These are phyloP conservation scores for Solanum hybrid DNA, from an alignment of 305 asterid species.

Conservation along the genomic window DNA sequence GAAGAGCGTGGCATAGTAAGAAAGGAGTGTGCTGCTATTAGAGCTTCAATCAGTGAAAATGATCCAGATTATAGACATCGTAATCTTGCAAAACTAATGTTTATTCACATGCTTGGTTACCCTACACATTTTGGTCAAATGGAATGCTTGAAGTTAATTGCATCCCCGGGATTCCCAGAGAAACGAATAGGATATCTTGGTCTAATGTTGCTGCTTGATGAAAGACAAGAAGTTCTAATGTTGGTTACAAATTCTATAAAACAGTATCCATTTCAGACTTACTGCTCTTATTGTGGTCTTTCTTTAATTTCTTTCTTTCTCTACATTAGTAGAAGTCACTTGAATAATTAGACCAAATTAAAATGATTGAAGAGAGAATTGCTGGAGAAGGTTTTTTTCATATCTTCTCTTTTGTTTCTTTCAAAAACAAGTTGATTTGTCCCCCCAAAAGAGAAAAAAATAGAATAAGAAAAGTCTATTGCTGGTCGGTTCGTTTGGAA, in stretches of 20 bases:
- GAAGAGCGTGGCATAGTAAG: slow-evolving; percentile 96
- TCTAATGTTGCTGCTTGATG: slow-evolving; percentile 98
- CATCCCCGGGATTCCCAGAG: slow-evolving; percentile 96
- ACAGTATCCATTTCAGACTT: slow-evolving; percentile 51
- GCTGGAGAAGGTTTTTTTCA: not conserved
- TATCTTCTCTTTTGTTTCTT: not conserved
- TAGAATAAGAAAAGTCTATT: not conserved
- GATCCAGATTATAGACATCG: slow-evolving; percentile 90
- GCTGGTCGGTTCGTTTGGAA: not conserved
- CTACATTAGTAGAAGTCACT: not conserved
- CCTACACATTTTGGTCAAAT: slow-evolving; percentile 99
- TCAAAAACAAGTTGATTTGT: not conserved
- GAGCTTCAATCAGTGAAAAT: slow-evolving; percentile 83
- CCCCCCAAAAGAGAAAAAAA: not conserved
- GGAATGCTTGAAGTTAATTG: slow-evolving; percentile 96
- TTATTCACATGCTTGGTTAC: slow-evolving; percentile 99
- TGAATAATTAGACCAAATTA: not conserved
- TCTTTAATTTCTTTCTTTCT: not conserved
- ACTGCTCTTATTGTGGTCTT: not conserved
- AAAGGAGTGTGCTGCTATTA: slow-evolving; percentile 96
- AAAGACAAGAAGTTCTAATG: slow-evolving; percentile 98
- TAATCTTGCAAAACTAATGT: slow-evolving; percentile 97
- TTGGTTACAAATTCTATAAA: slow-evolving; percentile 97
- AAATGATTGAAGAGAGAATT: not conserved
- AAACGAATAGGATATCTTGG: slow-evolving; percentile 99